A percentile compares a stretch with the other conserved stretches of the same genome.
Conservation (phyloP, 2,329 filamentous ascomycete genomes). For the Trichophyton rubrum region DNA sequence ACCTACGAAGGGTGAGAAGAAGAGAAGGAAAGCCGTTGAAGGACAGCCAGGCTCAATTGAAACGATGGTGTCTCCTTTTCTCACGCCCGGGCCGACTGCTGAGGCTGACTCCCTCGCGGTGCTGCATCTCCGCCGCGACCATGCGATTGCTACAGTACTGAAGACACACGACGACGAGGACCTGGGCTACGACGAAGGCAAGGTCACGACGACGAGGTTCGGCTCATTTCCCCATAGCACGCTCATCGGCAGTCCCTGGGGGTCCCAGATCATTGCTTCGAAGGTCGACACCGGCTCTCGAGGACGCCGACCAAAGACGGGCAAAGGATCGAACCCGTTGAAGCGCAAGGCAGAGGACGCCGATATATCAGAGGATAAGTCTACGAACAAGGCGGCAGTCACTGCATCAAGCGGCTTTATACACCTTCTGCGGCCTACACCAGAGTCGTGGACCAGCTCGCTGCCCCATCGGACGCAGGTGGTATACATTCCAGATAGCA, state of each 20-base stretch:
- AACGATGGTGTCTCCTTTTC: conserved; percentile 56
- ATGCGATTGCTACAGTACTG: conserved; percentile 63
- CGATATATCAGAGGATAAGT: conserved; percentile 22
- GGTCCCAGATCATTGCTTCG: conserved; percentile 79
- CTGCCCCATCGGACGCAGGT: conserved; percentile 42
- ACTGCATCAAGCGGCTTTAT: conserved; percentile 37
- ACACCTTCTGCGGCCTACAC: conserved; percentile 38
- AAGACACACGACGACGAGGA: conserved; percentile 49
- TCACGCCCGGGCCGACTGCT: conserved; percentile 55
- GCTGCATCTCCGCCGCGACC: conserved; percentile 78
- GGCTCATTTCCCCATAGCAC: conserved; percentile 79
- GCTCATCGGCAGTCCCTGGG: conserved; percentile 69
- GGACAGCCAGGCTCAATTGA: background rate
- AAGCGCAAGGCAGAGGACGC: conserved; percentile 23
- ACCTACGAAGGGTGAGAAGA: background rate
- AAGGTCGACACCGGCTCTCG: conserved; percentile 84
- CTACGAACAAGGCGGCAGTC: conserved; percentile 22
- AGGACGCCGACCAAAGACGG: conserved; percentile 49
- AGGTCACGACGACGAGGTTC: conserved; percentile 81
- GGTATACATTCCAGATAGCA: conserved; percentile 43
- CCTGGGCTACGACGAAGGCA: conserved; percentile 62
- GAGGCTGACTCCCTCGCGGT: conserved; percentile 60
- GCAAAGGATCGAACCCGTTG: conserved; percentile 3
- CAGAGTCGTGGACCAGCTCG: conserved; percentile 40
- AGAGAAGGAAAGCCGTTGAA: background rate